Evolutionary conservation across 2,329 filamentous ascomycete species (phyloP), one percentile per base, ranked within the genome.

Genomic region (Penicillium sp.): DNA sequence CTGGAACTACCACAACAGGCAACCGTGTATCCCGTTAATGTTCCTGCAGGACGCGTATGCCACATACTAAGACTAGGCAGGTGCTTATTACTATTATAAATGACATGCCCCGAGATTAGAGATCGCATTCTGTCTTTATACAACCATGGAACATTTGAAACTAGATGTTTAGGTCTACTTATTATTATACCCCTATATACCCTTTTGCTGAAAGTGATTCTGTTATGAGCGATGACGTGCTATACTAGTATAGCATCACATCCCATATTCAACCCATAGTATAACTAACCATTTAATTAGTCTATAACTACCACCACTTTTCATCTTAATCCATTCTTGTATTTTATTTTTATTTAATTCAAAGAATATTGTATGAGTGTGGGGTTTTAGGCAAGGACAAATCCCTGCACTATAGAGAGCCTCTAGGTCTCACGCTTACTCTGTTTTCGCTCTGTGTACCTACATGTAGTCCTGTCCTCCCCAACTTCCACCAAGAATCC

Each of bases 1-100:
- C 3, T 45, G 17, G 36, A n/a, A 42, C 29, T 35, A 23, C 43
- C 27, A 49, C 42, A 17, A n/a, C 43, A 62, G 61, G 59, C 59
- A 62, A 48, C 52, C 44, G 45, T 55, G 53, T 58, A 60, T 49
- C 33, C 9, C n/a, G 2, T n/a, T 21, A n/a, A 48, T 36, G 54
- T 61, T 59, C 52, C 61, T 62, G 60, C 61, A 64, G 61, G 60
- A 62, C 61, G 61, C 60, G 61, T 64, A 62, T 44, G 56, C 33
- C 19, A 47, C 29, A 36, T 13, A 38, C 21, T 55, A 33, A 45
- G 21, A 33, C 44, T 33, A 10, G 10, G 8, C 36, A 23, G 19
- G 19, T 49, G 45, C 45, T 43, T 56, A 50, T 51, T 38, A 17
- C 8, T 3, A 15, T 10, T 12, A 13, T 13, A 45, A 44, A 44